Percentiles rank a stretch among this genome's conserved stretches.
phyloP scores from a whole-genome alignment of 352 stramenopile species.

The Thraustochytrium sp. region DNA sequence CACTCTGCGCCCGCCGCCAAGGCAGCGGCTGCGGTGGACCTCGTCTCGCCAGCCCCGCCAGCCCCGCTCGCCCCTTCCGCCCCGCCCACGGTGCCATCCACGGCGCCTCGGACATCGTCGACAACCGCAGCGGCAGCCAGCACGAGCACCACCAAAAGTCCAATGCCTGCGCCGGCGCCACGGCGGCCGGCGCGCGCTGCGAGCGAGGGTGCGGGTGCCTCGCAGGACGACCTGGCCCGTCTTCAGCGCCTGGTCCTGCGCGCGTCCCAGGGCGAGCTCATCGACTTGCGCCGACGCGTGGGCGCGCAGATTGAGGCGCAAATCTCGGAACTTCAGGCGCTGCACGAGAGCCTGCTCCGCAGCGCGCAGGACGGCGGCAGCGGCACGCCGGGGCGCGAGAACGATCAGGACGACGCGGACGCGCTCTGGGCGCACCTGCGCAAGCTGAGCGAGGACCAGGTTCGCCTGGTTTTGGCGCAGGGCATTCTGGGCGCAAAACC shows the following conservation, averaged over 20 bases:
- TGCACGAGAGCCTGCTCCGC: neutral
- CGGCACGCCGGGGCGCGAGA: neutral
- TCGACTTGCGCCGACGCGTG: neutral
- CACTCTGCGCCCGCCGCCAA: neutral
- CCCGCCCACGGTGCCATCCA: too few species aligned
- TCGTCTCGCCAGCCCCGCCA: too few species aligned
- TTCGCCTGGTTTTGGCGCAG: neutral
- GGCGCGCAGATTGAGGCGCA: neutral
- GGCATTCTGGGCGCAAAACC: neutral
- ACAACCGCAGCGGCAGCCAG: too few species aligned
- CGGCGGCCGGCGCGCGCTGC: too few species aligned
- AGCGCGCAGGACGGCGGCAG: too few species aligned
- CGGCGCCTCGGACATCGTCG: too few species aligned
- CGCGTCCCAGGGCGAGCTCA: neutral
- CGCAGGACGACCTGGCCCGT: too few species aligned
- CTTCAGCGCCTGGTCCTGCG: neutral
- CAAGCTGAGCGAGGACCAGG: conserved; percentile 5
- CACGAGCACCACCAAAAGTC: too few species aligned
- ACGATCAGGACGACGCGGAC: neutral
- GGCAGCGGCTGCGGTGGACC: too few species aligned
- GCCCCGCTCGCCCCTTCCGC: too few species aligned
- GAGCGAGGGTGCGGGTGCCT: too few species aligned
- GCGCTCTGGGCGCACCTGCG: neutral
- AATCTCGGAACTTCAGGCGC: neutral
- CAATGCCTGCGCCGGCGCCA: too few species aligned